Evolutionary conservation across 2,329 filamentous ascomycete genomes (phyloP), one percentile per base, ranked within the genome.

Genomic region (Epichloe baconii): DNA sequence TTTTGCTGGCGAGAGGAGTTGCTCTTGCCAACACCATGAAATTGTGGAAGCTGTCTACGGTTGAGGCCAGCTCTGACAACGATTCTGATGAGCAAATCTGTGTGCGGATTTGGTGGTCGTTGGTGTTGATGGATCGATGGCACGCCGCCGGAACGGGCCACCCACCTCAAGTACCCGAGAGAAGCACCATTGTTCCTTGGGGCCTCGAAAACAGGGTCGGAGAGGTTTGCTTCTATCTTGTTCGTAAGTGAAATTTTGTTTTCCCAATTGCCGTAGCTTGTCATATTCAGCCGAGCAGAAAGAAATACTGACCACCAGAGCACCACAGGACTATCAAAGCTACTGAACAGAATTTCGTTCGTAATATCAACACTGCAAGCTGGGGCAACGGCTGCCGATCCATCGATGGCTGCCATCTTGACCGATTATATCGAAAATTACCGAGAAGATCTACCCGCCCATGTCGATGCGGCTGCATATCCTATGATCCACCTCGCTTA

Each of bases 111-210:
- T 88, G 85, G 85, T 87, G 82, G 80, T 78, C 80, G 14, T 68
- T 88, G 36, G 76, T 87, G 44, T 74, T 85, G 55, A 75, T 88
- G 55, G 85, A 88, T 59, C 77, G 83, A 15, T 88, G 83, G 82
- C 80, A 86, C 61, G 81, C 85, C 4, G 75, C 80, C n/a, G 81
- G 79, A 21, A 83, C 77, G 4, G 79, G 78, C 12, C 79, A 75
- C 54, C 79, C 82, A 1, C 57, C 79, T 12, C 71, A 82, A 52
- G 79, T 88, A 52, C 78, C 78, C 2, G 78, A 85, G 56, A 74
- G 77, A 54, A 79, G 73, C 49, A 74, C 82, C 6, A 75, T 84
- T 14, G 67, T 84, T 23, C 69, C 77, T 5, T 74, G 76, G 1
- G 79, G 80, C 45, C 73, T 88, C 52, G 74, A 77, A 54, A 65